These are phyloP conservation scores for Metschnikowia sp. DNA, from an alignment of 805 yeast species.

Conservation along the genomic window DNA sequence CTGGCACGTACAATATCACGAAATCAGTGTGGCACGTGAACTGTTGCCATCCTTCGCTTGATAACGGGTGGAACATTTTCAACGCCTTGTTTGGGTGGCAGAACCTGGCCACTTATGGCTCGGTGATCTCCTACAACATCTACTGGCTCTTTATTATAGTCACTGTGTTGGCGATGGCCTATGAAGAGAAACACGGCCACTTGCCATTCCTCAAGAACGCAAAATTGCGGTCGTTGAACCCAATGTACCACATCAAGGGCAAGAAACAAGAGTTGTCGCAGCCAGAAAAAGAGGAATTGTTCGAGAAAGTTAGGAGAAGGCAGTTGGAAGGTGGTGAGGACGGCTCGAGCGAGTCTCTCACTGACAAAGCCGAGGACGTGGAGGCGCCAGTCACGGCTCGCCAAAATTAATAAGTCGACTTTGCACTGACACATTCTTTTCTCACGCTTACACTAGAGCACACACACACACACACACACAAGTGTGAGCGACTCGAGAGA, in stretches of 20 bases:
- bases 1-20: constrained; percentile 85
- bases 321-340: no score
- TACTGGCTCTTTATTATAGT: constrained; percentile 77
- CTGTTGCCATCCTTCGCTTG: constrained; percentile 80
- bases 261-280: constrained; percentile 55
- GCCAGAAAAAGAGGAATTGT: constrained; percentile 52
- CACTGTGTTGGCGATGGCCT: constrained; percentile 60
- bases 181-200: constrained; percentile 81
- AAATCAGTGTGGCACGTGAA: constrained; percentile 92
- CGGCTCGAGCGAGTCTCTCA: no score
- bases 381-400: no score
- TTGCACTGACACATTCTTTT: no score
- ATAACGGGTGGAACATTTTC: constrained; percentile 96
- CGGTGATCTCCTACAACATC: constrained; percentile 81
- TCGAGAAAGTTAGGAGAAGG: constrained; percentile 27
- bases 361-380: no score
- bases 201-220: constrained; percentile 55
- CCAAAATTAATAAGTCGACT: no score
- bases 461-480: constrained; percentile 7
- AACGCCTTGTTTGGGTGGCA: constrained; percentile 96
- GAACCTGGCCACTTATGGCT: constrained; percentile 91
- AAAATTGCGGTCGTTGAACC: constrained; percentile 54
- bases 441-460: not conserved
- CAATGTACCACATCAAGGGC: constrained; percentile 67
- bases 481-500: not conserved